phyloP scores from a whole-genome alignment of 345 rosid genomes.

The Euphorbia peplus region DNA sequence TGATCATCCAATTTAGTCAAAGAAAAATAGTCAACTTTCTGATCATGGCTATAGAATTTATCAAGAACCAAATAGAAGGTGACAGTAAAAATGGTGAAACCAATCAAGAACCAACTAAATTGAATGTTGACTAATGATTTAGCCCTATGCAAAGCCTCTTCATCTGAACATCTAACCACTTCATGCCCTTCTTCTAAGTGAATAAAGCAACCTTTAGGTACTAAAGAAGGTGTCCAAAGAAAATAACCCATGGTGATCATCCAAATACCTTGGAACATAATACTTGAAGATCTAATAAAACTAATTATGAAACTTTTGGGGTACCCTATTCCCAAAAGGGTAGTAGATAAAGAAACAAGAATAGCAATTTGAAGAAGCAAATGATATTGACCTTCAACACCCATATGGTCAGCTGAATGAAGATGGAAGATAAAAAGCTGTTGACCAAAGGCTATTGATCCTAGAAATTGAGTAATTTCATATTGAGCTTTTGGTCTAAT shows the following conservation, averaged over 20 bases:
- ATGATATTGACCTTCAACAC: conserved; percentile 82
- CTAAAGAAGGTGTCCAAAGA: conserved; percentile 68
- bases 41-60: conserved; percentile 33
- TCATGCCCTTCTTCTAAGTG: conserved; percentile 58
- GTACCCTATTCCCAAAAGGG: conserved; percentile 50
- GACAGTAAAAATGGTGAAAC: conserved; percentile 40
- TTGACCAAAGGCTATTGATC: conserved; percentile 56
- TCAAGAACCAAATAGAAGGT: conserved; percentile 37
- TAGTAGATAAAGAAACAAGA: conserved; percentile 48
- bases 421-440: conserved; percentile 64
- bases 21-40: conserved; percentile 1
- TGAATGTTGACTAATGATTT: conserved; percentile 70
- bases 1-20: conserved; percentile 11
- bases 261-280: conserved; percentile 77
- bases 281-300: conserved; percentile 59
- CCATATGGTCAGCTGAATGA: conserved; percentile 63
- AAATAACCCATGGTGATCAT: conserved; percentile 59
- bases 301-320: conserved; percentile 71
- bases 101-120: conserved; percentile 55
- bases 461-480: conserved; percentile 46
- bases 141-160: conserved; percentile 56
- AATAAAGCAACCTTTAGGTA: conserved; percentile 61
- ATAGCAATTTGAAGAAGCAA: conserved; percentile 55
- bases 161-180: conserved; percentile 57
- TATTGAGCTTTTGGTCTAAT: conserved; percentile 25